Percentiles rank a stretch among this genome's conserved stretches.
These are phyloP conservation scores for Acanthamoeba royreba DNA, from an alignment of 208 protist genomes.

Conservation along the genomic window DNA sequence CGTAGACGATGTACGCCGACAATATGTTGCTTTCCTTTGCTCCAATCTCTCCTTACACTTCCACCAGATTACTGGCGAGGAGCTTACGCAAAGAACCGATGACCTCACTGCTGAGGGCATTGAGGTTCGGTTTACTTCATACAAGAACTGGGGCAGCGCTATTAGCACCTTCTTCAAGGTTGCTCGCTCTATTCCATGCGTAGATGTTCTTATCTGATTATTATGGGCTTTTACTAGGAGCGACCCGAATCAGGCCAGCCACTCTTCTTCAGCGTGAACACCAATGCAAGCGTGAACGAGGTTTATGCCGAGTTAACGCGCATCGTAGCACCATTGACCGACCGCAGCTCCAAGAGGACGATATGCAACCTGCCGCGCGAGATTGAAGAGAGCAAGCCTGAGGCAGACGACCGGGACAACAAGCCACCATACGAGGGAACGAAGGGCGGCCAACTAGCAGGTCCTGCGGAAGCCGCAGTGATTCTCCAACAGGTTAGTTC, in stretches of 20 bases:
- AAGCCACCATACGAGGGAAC: neutral
- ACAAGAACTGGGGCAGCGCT: neutral
- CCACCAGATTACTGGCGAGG: neutral
- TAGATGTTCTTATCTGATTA: too few relatives aligned
- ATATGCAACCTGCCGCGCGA: neutral
- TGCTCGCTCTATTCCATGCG: too few relatives aligned
- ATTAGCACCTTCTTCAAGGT: neutral
- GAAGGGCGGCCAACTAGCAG: neutral
- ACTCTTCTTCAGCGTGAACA: neutral
- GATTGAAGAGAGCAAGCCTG: neutral
- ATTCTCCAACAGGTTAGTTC: neutral
- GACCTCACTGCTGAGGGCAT: neutral
- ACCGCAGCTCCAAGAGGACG: neutral
- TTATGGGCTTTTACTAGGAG: too few relatives aligned
- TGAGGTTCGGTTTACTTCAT: neutral
- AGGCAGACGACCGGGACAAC: neutral
- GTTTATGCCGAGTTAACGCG: neutral
- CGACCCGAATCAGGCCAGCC: neutral
- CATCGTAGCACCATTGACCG: neutral
- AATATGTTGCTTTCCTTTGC: neutral
- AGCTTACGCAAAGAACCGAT: neutral
- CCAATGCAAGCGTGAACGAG: neutral
- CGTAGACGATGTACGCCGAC: neutral
- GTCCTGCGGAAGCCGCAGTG: neutral
- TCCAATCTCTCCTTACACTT: neutral